Conservation (phyloP, 2,329 filamentous ascomycete genomes). For the Talaromyces sp. region DNA sequence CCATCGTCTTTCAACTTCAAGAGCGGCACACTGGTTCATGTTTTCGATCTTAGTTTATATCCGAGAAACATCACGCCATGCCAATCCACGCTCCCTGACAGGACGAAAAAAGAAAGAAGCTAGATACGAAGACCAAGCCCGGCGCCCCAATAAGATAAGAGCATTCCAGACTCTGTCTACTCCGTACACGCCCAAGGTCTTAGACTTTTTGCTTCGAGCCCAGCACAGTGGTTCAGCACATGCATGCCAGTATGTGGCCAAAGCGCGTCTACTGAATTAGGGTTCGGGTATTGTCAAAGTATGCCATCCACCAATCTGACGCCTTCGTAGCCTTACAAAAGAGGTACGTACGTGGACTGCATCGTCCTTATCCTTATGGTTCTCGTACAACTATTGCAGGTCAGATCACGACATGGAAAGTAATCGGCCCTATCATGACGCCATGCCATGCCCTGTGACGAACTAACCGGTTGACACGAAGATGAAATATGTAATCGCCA, state of each 20-base stretch:
- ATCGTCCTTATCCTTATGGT: not conserved
- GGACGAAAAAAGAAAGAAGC: not conserved
- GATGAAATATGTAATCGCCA: not conserved
- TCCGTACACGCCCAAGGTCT: not conserved
- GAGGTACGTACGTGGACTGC: not conserved
- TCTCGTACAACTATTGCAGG: not conserved
- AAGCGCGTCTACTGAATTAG: slow-evolving; percentile 11
- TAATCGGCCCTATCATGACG: not conserved
- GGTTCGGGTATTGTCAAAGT: not conserved
- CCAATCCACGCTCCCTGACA: not conserved
- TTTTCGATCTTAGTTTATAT: not conserved
- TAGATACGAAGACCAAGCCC: not conserved
- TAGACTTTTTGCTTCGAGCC: slow-evolving; percentile 7
- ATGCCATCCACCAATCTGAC: not conserved
- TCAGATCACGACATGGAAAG: not conserved
- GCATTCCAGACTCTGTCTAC: not conserved
- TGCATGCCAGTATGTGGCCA: slow-evolving; percentile 21
- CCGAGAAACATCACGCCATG: not conserved
- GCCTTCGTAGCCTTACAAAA: not conserved
- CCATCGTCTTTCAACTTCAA: not conserved
- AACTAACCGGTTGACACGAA: not conserved
- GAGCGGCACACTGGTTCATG: not conserved
- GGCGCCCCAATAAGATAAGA: not conserved
- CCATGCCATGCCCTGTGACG: not conserved
- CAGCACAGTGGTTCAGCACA: slow-evolving; percentile 20